Evolutionary conservation across 768 basidiomycete genomes (phyloP).

Genomic region (Boletales sp.): DNA sequence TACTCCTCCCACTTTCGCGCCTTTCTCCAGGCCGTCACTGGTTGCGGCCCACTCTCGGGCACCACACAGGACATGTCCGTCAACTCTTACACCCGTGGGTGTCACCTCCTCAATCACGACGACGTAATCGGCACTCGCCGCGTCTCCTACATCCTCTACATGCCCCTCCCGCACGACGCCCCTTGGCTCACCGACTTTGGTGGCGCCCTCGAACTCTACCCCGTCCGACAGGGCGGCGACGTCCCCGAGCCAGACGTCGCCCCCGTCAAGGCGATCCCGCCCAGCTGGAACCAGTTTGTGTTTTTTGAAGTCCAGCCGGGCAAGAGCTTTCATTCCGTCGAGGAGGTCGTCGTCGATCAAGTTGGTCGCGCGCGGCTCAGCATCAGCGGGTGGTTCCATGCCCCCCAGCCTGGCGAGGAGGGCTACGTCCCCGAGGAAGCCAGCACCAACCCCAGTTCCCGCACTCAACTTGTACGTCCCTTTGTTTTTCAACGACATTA

Average conservation of each 20-base stretch:
- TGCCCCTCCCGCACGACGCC: constrained; percentile 72
- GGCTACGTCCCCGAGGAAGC: constrained; percentile 61
- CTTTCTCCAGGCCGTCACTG: constrained; percentile 83
- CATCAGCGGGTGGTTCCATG: constrained; percentile 97
- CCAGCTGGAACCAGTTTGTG: constrained; percentile 87
- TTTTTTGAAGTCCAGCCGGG: constrained; percentile 95
- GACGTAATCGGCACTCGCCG: constrained; percentile 94
- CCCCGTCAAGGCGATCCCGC: constrained; percentile 66
- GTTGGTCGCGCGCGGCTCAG: constrained; percentile 76
- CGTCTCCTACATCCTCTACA: constrained; percentile 95
- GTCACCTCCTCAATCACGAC: constrained; percentile 96
- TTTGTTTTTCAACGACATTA: constrained; percentile 5
- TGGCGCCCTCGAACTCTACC: constrained; percentile 92
- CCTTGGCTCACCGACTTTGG: constrained; percentile 90
- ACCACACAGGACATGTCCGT: constrained; percentile 94
- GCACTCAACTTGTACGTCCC: constrained; percentile 85
- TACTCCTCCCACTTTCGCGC: constrained; percentile 81
- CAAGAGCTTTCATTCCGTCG: constrained; percentile 92
- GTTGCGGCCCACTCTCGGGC: constrained; percentile 89
- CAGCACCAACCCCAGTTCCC: constrained; percentile 67
- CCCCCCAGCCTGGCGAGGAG: constrained; percentile 86
- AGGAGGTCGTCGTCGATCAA: constrained; percentile 85
- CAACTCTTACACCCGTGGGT: constrained; percentile 86
- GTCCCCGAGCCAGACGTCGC: constrained; percentile 64
- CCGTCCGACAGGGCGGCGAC: constrained; percentile 53